These are phyloP conservation scores for Rhododendron molle DNA, from an alignment of 148 eudicot species.

Conservation along the genomic window DNA sequence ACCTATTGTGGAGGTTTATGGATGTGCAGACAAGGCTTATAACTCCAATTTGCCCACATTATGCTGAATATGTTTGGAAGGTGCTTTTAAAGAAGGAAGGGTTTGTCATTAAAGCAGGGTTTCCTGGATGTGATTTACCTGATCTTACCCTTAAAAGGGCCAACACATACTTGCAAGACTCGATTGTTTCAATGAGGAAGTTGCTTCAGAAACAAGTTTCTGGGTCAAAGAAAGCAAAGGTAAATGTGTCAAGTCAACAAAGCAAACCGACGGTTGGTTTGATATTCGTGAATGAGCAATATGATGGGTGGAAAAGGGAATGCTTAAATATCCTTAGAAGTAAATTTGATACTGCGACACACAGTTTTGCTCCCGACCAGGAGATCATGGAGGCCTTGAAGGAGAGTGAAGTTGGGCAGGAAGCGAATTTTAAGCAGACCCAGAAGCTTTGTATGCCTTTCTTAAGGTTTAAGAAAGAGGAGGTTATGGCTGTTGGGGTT, in stretches of 20 bases:
- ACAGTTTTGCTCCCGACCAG: slow-evolving; percentile 64
- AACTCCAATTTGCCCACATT: slow-evolving; percentile 88
- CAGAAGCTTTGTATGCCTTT: slow-evolving; percentile 92
- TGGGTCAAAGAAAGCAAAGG: slow-evolving; percentile 65
- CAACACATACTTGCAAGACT: slow-evolving; percentile 72
- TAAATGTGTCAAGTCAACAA: slow-evolving; percentile 31
- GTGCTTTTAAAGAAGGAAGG: slow-evolving; percentile 73
- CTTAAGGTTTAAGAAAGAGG: slow-evolving; percentile 78
- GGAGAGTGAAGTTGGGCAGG: slow-evolving; percentile 47
- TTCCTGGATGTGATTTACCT: slow-evolving; percentile 61
- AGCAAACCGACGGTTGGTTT: slow-evolving; percentile 49
- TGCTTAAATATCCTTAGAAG: slow-evolving; percentile 63
- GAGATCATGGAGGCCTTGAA: slow-evolving; percentile 64
- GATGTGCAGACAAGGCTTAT: slow-evolving; percentile 81
- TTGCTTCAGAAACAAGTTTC: slow-evolving; percentile 66
- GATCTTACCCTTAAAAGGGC: slow-evolving; percentile 71
- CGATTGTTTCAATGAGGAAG: slow-evolving; percentile 68
- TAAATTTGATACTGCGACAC: slow-evolving; percentile 37
- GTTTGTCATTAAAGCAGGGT: slow-evolving; percentile 65
- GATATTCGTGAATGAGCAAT: slow-evolving; percentile 70
- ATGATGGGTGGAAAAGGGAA: slow-evolving; percentile 82
- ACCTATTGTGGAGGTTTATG: slow-evolving; percentile 66
- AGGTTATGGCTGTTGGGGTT: slow-evolving; percentile 62
- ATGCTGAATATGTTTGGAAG: slow-evolving; percentile 78
- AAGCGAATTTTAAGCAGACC: slow-evolving; percentile 56